phyloP scores from a whole-genome alignment of 2,329 filamentous ascomycete genomes.

The Calonectria fujianensis region DNA sequence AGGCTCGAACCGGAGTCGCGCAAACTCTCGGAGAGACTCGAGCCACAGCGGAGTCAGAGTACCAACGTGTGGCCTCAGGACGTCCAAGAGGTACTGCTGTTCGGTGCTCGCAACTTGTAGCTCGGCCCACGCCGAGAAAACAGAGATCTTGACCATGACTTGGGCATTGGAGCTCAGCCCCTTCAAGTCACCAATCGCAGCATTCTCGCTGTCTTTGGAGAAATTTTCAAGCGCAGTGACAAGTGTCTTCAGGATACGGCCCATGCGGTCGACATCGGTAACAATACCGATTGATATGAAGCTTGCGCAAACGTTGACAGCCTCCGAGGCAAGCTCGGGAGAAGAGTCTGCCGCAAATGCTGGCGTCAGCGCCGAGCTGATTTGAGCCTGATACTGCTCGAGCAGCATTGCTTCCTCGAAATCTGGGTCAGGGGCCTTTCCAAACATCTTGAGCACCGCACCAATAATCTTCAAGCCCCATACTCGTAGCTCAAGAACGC shows the following conservation, averaged over 20 bases:
- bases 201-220: conserved; percentile 85
- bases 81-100: conserved; percentile 90
- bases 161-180: conserved; percentile 96
- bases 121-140: conserved; percentile 98
- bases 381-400: conserved; percentile 99
- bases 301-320: conserved; percentile 97
- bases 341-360: conserved; percentile 97
- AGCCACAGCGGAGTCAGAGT: conserved; percentile 95
- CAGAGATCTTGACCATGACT: conserved; percentile 98
- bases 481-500: conserved; percentile 90
- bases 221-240: conserved; percentile 95
- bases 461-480: conserved; percentile 96
- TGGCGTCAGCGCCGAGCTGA: conserved; percentile 95
- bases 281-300: conserved; percentile 99
- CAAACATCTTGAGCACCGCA: conserved; percentile 95
- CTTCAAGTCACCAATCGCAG: conserved; percentile 93
- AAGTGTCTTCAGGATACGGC: conserved; percentile 94
- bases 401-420: conserved; percentile 97
- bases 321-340: conserved; percentile 94
- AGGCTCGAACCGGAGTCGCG: conserved; percentile 93
- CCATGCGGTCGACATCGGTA: conserved; percentile 98
- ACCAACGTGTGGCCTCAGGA: conserved; percentile 92
- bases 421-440: conserved; percentile 94
- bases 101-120: conserved; percentile 96
- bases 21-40: conserved; percentile 93